Conservation (phyloP, 2,329 filamentous ascomycete species). For the Ophiostoma piceae region DNA sequence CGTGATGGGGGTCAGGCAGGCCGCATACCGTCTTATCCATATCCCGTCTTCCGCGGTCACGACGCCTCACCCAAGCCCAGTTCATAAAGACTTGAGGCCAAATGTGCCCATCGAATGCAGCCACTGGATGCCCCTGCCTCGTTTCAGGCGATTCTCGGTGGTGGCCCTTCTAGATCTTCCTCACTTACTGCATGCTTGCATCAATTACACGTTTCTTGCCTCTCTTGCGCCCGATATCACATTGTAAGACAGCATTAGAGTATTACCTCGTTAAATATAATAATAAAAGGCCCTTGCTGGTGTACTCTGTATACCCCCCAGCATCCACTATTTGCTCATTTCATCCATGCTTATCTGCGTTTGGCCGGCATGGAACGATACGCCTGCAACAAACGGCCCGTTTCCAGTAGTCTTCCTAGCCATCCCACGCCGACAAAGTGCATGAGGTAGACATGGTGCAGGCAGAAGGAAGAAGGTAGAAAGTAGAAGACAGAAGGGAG, state of each 20-base stretch:
- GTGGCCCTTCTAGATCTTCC: neutral
- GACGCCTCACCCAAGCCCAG: neutral
- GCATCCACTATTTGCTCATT: conserved; percentile 11
- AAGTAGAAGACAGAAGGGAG: too few relatives aligned
- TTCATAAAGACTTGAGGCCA: neutral
- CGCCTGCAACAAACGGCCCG: conserved; percentile 15
- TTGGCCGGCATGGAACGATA: conserved; percentile 6
- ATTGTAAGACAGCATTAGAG: neutral
- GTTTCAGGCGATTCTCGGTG: neutral
- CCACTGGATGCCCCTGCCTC: neutral
- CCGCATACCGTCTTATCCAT: neutral
- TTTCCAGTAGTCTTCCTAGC: conserved; percentile 10
- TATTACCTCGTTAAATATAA: neutral
- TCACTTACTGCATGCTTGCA: neutral
- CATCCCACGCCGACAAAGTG: neutral
- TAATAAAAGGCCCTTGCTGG: neutral
- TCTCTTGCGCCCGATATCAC: neutral
- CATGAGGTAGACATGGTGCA: neutral
- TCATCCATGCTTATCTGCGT: conserved; percentile 9
- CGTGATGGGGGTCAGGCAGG: too few relatives aligned
- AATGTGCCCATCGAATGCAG: neutral
- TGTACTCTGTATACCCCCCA: neutral
- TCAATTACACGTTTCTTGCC: neutral
- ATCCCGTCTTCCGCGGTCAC: neutral
- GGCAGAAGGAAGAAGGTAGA: too few relatives aligned